phyloP scores from a whole-genome alignment of 345 rosid species.

The Jatropha curcas region DNA sequence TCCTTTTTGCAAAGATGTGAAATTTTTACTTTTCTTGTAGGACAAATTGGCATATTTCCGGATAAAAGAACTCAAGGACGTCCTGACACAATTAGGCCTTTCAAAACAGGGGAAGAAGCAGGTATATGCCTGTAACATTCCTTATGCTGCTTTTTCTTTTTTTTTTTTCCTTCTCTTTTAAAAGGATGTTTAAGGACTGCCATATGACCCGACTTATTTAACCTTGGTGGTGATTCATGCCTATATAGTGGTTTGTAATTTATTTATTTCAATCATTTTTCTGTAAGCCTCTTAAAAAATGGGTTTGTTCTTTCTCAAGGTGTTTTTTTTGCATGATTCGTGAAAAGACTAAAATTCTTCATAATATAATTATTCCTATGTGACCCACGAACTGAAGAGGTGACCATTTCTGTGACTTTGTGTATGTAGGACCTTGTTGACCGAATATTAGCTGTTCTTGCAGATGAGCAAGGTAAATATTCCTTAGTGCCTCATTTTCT shows the following conservation, averaged over 20 bases:
- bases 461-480: constrained; percentile 72
- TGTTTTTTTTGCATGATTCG: neutral
- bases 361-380: neutral
- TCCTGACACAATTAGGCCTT: constrained; percentile 79
- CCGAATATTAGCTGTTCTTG: constrained; percentile 61
- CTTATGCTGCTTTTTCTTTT: constrained; percentile 5
- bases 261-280: neutral
- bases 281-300: neutral
- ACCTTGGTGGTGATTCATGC: neutral
- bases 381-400: neutral
- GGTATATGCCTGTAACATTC: constrained; percentile 39
- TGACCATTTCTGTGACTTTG: neutral
- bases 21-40: constrained; percentile 36
- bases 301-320: neutral
- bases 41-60: constrained; percentile 81
- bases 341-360: neutral
- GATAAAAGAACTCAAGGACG: constrained; percentile 96
- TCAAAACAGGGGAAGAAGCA: constrained; percentile 98
- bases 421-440: constrained; percentile 78
- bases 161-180: no score
- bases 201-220: neutral
- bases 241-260: neutral
- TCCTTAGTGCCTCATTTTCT: neutral
- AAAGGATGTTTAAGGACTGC: neutral
- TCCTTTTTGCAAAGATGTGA: neutral